phyloP scores from a whole-genome alignment of 768 basidiomycete genomes.

The Tylopilus rubrobrunneus region DNA sequence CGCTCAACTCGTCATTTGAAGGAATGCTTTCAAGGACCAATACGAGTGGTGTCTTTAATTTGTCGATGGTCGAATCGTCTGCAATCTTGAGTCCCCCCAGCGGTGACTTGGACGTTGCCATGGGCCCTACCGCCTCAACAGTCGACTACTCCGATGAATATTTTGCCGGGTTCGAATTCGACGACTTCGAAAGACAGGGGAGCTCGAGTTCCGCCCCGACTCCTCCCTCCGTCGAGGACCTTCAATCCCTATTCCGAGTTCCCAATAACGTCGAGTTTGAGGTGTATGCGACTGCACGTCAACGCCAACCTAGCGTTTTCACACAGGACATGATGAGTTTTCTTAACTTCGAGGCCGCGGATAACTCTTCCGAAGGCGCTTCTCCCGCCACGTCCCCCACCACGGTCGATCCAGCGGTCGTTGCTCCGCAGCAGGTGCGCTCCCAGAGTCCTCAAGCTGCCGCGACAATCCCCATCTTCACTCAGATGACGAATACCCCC shows the following conservation, averaged over 20 bases:
- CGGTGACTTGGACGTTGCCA: constrained; percentile 35
- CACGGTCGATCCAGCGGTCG: constrained; percentile 6
- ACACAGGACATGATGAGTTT: constrained; percentile 35
- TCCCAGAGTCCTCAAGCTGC: constrained; percentile 12
- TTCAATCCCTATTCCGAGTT: constrained; percentile 20
- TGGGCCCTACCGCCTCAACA: constrained; percentile 12
- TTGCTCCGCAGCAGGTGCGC: constrained; percentile 26
- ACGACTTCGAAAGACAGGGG: constrained; percentile 6
- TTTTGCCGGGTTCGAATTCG: constrained; percentile 24
- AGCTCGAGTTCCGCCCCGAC: constrained; percentile 1
- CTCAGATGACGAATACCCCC: constrained; percentile 25
- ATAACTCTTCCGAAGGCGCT: constrained; percentile 5
- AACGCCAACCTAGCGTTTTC: constrained; percentile 20
- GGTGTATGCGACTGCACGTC: constrained; percentile 10
- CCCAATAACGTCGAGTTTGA: constrained; percentile 11
- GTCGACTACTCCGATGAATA: constrained; percentile 12
- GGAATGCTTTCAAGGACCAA: constrained; percentile 30
- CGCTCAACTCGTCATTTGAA: constrained; percentile 12
- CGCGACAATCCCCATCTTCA: constrained; percentile 23
- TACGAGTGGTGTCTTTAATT: constrained; percentile 35
- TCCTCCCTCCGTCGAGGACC: constrained; percentile 11
- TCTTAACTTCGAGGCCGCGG: constrained; percentile 34
- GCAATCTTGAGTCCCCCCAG: constrained; percentile 32
- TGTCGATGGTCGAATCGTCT: constrained; percentile 31
- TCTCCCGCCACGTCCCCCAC: neutral